These are phyloP conservation scores for Saccharomycopsis synnaedendra DNA, from an alignment of 805 yeast genomes.

Conservation along the genomic window DNA sequence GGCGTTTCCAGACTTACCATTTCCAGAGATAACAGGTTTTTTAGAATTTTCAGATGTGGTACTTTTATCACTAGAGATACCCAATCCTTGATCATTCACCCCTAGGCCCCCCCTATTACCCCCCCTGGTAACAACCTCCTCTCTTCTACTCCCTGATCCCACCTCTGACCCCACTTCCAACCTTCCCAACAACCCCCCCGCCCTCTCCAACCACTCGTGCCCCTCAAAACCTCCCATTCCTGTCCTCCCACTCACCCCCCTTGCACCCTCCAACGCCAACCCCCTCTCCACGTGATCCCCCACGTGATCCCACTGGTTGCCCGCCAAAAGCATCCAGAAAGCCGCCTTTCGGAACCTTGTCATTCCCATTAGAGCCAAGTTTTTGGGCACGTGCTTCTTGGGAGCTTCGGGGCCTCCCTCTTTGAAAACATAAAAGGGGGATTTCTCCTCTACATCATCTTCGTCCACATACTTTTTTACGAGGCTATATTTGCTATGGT, in stretches of 20 bases:
- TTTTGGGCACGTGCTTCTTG: constrained; percentile 28
- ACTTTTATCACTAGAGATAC: too few species aligned
- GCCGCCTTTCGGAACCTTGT: constrained; percentile 64
- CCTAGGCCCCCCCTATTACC: too few species aligned
- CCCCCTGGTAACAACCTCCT: too few species aligned
- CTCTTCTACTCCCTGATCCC: too few species aligned
- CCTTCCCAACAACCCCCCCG: constrained; percentile 6
- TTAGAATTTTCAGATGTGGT: too few species aligned
- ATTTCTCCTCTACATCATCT: neutral
- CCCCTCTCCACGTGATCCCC: constrained; percentile 2
- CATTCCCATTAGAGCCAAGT: constrained; percentile 35
- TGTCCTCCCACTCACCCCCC: neutral
- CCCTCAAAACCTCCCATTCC: neutral
- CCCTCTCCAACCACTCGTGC: constrained; percentile 5
- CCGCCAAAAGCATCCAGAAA: constrained; percentile 66
- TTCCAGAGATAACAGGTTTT: too few species aligned
- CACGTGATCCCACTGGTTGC: constrained; percentile 48
- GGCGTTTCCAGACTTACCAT: too few species aligned
- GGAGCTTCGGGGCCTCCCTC: constrained; percentile 14
- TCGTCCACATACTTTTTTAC: constrained; percentile 4
- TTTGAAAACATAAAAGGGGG: constrained; percentile 7
- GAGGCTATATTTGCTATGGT: constrained; percentile 23
- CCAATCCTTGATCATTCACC: too few species aligned
- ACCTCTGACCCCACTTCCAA: neutral
- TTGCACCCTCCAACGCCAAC: constrained; percentile 1